phyloP scores from a whole-genome alignment of 2,329 filamentous ascomycete genomes.

The Epichloe baconii region DNA sequence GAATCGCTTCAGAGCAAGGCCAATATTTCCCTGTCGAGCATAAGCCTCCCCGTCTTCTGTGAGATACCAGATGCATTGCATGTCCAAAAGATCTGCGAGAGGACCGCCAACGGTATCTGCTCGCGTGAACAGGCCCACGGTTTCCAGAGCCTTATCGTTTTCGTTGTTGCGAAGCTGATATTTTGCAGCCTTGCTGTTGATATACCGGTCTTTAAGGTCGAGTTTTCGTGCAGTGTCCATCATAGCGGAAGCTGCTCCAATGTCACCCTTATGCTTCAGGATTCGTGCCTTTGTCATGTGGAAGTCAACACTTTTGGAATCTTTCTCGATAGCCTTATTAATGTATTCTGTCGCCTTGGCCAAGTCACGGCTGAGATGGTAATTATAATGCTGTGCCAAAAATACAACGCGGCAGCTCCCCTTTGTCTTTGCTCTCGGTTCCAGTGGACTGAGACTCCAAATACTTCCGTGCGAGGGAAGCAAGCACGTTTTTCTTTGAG shows the following conservation, averaged over 20 bases:
- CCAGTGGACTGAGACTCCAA: slow-evolving; percentile 44
- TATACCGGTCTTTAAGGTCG: slow-evolving; percentile 86
- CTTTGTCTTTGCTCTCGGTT: slow-evolving; percentile 36
- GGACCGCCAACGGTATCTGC: slow-evolving; percentile 82
- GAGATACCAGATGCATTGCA: slow-evolving; percentile 97
- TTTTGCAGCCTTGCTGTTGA: slow-evolving; percentile 96
- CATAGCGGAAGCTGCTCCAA: slow-evolving; percentile 63
- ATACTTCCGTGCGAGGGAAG: slow-evolving; percentile 67
- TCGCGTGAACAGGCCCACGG: slow-evolving; percentile 86
- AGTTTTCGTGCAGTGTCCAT: slow-evolving; percentile 82
- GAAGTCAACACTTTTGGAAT: slow-evolving; percentile 75
- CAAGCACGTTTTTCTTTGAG: slow-evolving; percentile 65
- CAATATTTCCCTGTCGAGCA: slow-evolving; percentile 66
- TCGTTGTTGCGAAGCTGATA: slow-evolving; percentile 91
- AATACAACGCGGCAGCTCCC: slow-evolving; percentile 76
- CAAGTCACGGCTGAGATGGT: slow-evolving; percentile 73
- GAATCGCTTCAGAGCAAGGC: slow-evolving; percentile 83
- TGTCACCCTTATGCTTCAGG: slow-evolving; percentile 78
- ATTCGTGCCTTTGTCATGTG: slow-evolving; percentile 92
- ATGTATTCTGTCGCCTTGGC: slow-evolving; percentile 70
- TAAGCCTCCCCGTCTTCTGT: slow-evolving; percentile 91
- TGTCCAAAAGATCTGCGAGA: slow-evolving; percentile 82
- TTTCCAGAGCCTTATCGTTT: slow-evolving; percentile 72
- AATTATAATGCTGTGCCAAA: slow-evolving; percentile 95
- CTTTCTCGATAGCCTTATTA: slow-evolving; percentile 68